Base-by-base conservation (phyloP, 1,284 basidiomycete genomes). In the Waitea zeae region DNA sequence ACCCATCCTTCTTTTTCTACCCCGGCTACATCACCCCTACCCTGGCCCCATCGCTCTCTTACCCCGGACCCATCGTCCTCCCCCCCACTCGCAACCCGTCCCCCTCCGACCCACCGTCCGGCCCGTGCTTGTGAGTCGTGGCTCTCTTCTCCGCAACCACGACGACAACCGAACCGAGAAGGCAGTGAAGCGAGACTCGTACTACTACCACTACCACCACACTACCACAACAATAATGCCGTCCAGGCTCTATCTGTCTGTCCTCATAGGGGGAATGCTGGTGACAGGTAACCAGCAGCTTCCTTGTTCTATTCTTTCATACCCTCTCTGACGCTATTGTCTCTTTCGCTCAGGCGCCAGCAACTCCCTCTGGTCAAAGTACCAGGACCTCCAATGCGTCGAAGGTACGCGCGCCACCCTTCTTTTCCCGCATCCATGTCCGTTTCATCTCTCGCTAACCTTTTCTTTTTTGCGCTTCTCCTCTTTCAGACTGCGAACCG, bases 301-400 rank as follows among this genome's bases (percentile, higher is more conserved):
- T n/a, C n/a, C n/a, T 77, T 41, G 20, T 62, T 51, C 12, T 12
- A 15, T 3, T 11, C 29, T 33, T 14, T 5, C 14, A 15, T 22
- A 9, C 26, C 3, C 28, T 31, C 12, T 31, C 24, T 20, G 14
- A 34, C 12, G 39, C 28, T n/a, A 9, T 35, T 34, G 26, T 36
- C 44, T 34, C 40, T 33, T 27, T 44, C 27, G 37, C 13, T 45
- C 80, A 77, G 79, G 80, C 38, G 72, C 79, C 41, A 73, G 67
- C 49, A 84, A 84, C 51, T 82, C 79, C 3, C 59, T 84, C 28
- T 84, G 77, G 75, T 67, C 62, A 52, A 84, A 84, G 53, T 83
- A 67, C 66, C 79, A 82, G 75, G 77, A 92, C 51, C 89, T 87
- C 80, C 83, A 90, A 74, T 93, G 88, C 49, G 88, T 92, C 36